Conservation (phyloP, 106 monocot genomes). For the Narthecium ossifragum region DNA sequence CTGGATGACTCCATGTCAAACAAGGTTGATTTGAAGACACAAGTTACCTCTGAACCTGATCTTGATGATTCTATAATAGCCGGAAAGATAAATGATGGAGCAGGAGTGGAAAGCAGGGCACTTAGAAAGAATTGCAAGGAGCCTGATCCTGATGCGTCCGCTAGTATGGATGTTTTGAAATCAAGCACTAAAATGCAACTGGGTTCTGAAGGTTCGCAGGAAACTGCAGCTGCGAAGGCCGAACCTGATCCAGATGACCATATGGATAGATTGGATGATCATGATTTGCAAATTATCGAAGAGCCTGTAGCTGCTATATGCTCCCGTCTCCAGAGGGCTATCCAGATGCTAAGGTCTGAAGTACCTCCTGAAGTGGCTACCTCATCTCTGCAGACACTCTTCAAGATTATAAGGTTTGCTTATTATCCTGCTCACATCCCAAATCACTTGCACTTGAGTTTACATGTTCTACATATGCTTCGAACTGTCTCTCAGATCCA, state of each 20-base stretch:
- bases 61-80: constrained; percentile 17
- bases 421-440: neutral
- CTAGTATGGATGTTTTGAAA: neutral
- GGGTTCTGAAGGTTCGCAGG: constrained; percentile 1
- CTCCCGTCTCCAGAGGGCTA: constrained; percentile 47
- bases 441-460: too few relatives aligned
- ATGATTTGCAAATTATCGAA: constrained; percentile 51
- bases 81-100: neutral
- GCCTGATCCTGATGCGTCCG: constrained; percentile 34
- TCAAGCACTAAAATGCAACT: neutral
- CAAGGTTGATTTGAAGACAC: neutral
- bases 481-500: neutral
- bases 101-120: neutral
- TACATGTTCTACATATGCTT: neutral
- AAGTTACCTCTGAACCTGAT: constrained; percentile 15
- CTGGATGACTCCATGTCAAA: neutral
- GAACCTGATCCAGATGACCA: constrained; percentile 20
- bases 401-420: constrained; percentile 77
- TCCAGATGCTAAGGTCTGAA: constrained; percentile 51
- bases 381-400: constrained; percentile 59
- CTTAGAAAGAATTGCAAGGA: constrained; percentile 7
- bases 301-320: constrained; percentile 64
- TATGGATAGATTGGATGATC: constrained; percentile 13
- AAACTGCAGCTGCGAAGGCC: neutral
- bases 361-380: constrained; percentile 33